Evolutionary conservation across 768 basidiomycete species (phyloP).

Genomic region (Tricholomella constricta): DNA sequence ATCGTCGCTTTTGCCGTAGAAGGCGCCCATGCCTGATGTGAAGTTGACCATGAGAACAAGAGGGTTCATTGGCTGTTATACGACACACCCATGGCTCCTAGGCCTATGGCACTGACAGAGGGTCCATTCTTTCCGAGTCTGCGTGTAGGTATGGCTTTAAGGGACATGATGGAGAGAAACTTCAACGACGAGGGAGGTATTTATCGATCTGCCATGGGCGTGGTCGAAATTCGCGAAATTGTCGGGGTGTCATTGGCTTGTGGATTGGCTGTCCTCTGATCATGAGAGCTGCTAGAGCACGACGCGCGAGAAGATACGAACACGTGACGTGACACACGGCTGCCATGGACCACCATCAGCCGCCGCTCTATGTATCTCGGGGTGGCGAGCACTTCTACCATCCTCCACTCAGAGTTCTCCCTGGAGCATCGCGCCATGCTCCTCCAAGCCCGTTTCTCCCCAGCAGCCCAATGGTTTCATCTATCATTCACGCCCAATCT

Average conservation of each 20-base stretch:
- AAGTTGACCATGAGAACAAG: neutral
- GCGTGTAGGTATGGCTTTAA: conserved; percentile 15
- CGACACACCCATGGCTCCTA: conserved; percentile 25
- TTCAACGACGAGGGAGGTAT: too few relatives aligned
- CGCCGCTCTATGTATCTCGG: conserved; percentile 2
- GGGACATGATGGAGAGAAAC: neutral
- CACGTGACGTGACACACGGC: neutral
- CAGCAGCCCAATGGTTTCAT: neutral
- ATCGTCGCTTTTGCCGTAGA: conserved; percentile 24
- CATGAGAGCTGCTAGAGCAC: too few relatives aligned
- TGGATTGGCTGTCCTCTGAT: too few relatives aligned
- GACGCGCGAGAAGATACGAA: too few relatives aligned
- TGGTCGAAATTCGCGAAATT: too few relatives aligned
- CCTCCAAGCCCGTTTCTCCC: neutral
- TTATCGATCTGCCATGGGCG: too few relatives aligned
- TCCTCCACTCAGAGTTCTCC: neutral
- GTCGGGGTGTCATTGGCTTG: too few relatives aligned
- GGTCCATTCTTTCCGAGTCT: conserved; percentile 27
- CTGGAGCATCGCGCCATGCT: neutral
- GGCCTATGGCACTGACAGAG: conserved; percentile 23
- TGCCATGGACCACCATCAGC: conserved; percentile 18
- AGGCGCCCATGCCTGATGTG: conserved; percentile 22
- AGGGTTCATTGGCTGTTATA: too few relatives aligned
- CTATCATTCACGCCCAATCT: neutral
- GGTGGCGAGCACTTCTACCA: conserved; percentile 8